phyloP scores from a whole-genome alignment of 371 early-diverging fungal genomes.

The Lichtheimia ramosa region DNA sequence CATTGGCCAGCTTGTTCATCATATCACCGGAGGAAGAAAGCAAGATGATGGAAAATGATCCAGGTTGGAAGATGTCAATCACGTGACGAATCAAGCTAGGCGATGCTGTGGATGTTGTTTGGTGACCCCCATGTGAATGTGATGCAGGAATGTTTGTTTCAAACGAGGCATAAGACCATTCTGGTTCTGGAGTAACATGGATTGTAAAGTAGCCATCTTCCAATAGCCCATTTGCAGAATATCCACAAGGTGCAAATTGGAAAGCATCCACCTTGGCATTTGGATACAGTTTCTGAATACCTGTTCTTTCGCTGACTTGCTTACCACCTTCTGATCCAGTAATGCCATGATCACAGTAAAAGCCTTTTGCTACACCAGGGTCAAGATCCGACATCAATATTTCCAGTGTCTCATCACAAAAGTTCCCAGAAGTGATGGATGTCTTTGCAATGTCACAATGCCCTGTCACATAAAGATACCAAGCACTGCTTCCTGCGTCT shows the following conservation, averaged over 20 bases:
- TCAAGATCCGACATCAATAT: slow-evolving; percentile 93
- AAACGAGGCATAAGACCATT: slow-evolving; percentile 97
- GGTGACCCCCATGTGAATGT: slow-evolving; percentile 16
- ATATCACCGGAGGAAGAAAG: no score
- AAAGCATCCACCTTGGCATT: slow-evolving; percentile 77
- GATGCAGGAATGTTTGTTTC: slow-evolving; percentile 87
- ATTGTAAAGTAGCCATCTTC: slow-evolving; percentile 89
- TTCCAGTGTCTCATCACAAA: slow-evolving; percentile 87
- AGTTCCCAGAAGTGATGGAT: slow-evolving; percentile 47
- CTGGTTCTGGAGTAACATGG: slow-evolving; percentile 95
- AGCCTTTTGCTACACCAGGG: slow-evolving; percentile 59
- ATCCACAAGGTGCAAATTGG: slow-evolving; percentile 93
- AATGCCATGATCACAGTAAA: slow-evolving; percentile 58
- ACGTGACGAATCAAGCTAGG: no score
- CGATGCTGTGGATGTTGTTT: no score
- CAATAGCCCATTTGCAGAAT: slow-evolving; percentile 86
- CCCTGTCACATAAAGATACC: slow-evolving; percentile 86
- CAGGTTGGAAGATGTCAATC: no score
- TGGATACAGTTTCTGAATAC: slow-evolving; percentile 79
- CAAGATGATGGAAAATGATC: no score
- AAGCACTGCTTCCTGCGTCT: slow-evolving; percentile 89
- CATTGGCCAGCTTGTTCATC: no score
- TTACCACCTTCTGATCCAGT: slow-evolving; percentile 60
- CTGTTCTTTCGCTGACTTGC: slow-evolving; percentile 69
- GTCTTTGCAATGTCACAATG: slow-evolving; percentile 45